A percentile compares a stretch with the other conserved stretches of the same genome.
These are phyloP conservation scores for Talaromyces sp. DNA, from an alignment of 2,329 filamentous ascomycete species.

Conservation along the genomic window DNA sequence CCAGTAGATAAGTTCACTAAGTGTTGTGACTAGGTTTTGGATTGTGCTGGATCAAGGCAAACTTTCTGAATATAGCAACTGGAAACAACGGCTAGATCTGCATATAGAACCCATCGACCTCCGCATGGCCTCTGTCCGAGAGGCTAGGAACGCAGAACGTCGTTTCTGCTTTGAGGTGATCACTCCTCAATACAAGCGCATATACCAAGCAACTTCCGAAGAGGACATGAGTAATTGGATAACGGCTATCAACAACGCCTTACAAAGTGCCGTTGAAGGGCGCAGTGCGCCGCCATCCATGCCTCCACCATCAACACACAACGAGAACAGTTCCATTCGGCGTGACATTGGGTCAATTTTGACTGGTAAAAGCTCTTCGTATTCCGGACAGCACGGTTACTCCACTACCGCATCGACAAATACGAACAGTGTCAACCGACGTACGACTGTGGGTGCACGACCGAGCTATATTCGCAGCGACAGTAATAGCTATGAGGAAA, in stretches of 20 bases:
- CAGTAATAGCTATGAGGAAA: conserved; percentile 74
- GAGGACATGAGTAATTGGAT: conserved; percentile 99
- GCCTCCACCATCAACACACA: conserved; percentile 43
- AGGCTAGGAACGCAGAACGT: conserved; percentile 89
- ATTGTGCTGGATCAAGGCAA: conserved; percentile 96
- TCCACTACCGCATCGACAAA: conserved; percentile 36
- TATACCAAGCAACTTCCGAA: conserved; percentile 96
- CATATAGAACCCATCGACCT: conserved; percentile 98
- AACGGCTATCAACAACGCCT: conserved; percentile 88
- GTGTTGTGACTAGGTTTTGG: conserved; percentile 71
- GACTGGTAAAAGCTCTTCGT: conserved; percentile 78
- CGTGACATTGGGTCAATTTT: conserved; percentile 90
- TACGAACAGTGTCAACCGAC: conserved; percentile 66
- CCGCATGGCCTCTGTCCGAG: conserved; percentile 92
- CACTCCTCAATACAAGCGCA: conserved; percentile 90
- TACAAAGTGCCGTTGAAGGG: conserved; percentile 92
- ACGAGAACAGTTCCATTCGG: conserved; percentile 61
- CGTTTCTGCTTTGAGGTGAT: conserved; percentile 99
- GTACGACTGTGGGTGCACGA: conserved; percentile 87
- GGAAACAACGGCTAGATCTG: conserved; percentile 94
- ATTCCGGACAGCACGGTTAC: conserved; percentile 55
- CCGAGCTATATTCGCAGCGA: conserved; percentile 68
- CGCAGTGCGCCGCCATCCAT: conserved; percentile 55
- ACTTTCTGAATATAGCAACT: conserved; percentile 97
- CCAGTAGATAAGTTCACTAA: background rate